Evolutionary conservation across 2,329 filamentous ascomycete genomes (phyloP).

Genomic region (Talaromyces amestolkiae): DNA sequence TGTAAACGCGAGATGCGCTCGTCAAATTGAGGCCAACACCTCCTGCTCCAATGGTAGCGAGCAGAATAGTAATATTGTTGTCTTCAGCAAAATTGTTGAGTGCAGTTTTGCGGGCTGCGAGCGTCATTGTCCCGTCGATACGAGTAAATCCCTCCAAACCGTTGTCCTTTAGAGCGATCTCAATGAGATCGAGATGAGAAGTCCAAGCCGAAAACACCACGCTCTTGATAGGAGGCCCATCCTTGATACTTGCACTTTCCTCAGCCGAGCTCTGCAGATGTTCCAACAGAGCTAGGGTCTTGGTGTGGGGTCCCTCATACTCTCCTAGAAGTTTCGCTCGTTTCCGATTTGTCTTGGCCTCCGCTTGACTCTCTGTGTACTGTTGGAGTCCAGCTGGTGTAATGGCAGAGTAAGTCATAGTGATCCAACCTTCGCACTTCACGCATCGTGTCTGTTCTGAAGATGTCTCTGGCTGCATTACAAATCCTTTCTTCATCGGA

Average conservation of each 20-base stretch:
- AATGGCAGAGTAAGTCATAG: constrained; percentile 66
- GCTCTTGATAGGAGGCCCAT: constrained; percentile 73
- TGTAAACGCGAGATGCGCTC: constrained; percentile 78
- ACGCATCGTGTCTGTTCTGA: constrained; percentile 57
- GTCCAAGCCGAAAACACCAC: constrained; percentile 98
- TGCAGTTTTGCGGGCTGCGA: constrained; percentile 68
- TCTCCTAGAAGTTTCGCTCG: constrained; percentile 60
- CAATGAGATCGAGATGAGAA: constrained; percentile 86
- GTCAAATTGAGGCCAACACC: constrained; percentile 91
- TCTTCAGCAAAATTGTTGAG: constrained; percentile 77
- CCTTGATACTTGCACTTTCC: constrained; percentile 48
- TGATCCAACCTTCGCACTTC: constrained; percentile 64
- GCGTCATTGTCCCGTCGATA: constrained; percentile 87
- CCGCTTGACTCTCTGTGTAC: constrained; percentile 57
- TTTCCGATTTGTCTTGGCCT: constrained; percentile 52
- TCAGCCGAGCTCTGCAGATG: constrained; percentile 65
- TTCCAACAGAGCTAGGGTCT: constrained; percentile 78
- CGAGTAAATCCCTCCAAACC: constrained; percentile 62
- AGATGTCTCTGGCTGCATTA: constrained; percentile 12
- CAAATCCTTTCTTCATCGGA: constrained; percentile 46
- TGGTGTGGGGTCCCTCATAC: constrained; percentile 86
- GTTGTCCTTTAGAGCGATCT: constrained; percentile 67
- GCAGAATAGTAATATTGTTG: constrained; percentile 68
- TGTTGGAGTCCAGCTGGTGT: constrained; percentile 56
- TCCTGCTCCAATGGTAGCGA: constrained; percentile 89